Base-by-base conservation (phyloP, 2,329 filamentous ascomycete genomes). In the Westerdykella aurantiaca region DNA sequence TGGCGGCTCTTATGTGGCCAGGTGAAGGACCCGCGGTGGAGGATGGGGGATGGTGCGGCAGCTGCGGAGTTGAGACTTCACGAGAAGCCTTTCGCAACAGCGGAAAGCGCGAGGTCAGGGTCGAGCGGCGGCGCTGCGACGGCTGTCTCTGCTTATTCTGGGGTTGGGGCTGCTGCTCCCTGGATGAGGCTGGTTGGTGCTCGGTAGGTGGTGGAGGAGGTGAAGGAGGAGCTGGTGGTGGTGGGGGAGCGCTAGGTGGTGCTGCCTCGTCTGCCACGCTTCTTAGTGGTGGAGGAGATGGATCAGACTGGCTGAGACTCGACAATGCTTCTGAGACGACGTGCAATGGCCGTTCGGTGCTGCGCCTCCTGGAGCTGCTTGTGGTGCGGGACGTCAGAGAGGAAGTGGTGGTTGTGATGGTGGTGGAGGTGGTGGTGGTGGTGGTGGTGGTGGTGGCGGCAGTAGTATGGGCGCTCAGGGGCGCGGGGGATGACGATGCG, bases 71-170 rank as follows among this genome's bases (percentile, higher is more conserved):
- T n/a, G 46, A 25, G 41, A 37, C 50, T 41, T 64, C 61, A 46
- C 59, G 60, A 46, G 58, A 62, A 41, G 50, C 51, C 47, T 64
- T 66, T 43, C 62, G 56, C 39, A 65, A 56, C 23, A 65, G 57
- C 14, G 60, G 61, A 29, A 65, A 64, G 50, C 61, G 62, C 43
- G 59, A 58, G 13, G 49, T 45, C 34, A 66, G 55, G 31, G 62
- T 64, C 39, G 57, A 55, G 44, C 61, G 60, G 34, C 62, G 45
- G 42, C 47, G 42, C 47, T 49, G 46, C 43, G 33, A 35, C 33
- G 33, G 33, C 33, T 35, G 33, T 18, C 13, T 35, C 25, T 29
- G 25, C 4, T 29, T 29, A 12, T 29, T 29, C 25, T 29, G 25
- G 9, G 25, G 25, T 4, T 29, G 33, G 5, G n/a, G 33, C n/a